phyloP scores from a whole-genome alignment of 2,329 filamentous ascomycete genomes.

The Alternaria burnsii region DNA sequence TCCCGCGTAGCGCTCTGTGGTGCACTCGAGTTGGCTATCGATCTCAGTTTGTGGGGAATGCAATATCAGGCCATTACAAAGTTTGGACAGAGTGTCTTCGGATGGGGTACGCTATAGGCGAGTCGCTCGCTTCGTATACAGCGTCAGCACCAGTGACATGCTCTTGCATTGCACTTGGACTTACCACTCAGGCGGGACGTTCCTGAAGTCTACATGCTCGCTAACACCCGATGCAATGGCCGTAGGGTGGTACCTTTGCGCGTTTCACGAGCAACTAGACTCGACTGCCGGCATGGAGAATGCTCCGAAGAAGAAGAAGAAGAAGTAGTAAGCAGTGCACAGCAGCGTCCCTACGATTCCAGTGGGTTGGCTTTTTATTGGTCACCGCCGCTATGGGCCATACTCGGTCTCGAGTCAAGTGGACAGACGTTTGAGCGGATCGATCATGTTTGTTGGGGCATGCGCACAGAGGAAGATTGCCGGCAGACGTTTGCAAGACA shows the following conservation, averaged over 20 bases:
- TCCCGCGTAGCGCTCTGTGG: constrained; percentile 47
- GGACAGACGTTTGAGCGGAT: not conserved
- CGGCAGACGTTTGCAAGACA: not conserved
- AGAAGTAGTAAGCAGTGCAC: constrained; percentile 1
- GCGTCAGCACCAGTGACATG: constrained; percentile 8
- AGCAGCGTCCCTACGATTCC: constrained; percentile 9
- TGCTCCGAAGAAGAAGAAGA: constrained; percentile 11
- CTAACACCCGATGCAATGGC: constrained; percentile 19
- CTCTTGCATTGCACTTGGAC: not conserved
- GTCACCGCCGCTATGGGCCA: not conserved
- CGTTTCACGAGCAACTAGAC: constrained; percentile 17
- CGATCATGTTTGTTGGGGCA: not conserved
- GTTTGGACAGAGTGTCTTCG: constrained; percentile 41
- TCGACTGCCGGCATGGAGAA: constrained; percentile 13
- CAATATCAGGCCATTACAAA: constrained; percentile 43
- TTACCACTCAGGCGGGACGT: not conserved
- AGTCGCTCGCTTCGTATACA: constrained; percentile 5
- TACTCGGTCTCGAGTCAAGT: not conserved
- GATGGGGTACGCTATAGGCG: constrained; percentile 48
- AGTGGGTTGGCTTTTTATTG: constrained; percentile 5
- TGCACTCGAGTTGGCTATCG: constrained; percentile 43
- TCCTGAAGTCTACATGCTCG: not conserved
- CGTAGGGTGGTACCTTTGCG: constrained; percentile 13
- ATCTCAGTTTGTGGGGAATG: constrained; percentile 45
- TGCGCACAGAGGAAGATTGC: not conserved